Evolutionary conservation across 371 early-diverging fungal genomes (phyloP), one percentile per base, ranked within the genome.

Genomic region (Mortierella sp.): DNA sequence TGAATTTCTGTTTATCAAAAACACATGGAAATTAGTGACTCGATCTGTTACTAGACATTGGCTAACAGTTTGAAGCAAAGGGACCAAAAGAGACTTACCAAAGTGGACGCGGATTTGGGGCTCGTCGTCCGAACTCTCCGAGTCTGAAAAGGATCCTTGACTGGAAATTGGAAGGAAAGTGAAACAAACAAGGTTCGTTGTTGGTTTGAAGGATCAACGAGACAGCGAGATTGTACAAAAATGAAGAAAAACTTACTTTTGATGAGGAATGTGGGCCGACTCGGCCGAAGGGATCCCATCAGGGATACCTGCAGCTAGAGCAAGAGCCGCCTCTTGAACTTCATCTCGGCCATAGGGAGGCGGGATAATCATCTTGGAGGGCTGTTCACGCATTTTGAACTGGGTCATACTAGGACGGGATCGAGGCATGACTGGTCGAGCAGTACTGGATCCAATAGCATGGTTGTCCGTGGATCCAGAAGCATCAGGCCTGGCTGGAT

Each of bases 271-370:
- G 29, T 56, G 23, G 21, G 62, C 28, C 62, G 25, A 9, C 9
- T 9, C 37, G 9, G 37, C 37, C 37, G 37, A 37, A 11, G 65
- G 74, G 11, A 74, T 65, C 7, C 69, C 74, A 18, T 74, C 69
- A 2, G 70, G 70, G 30, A 75, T 75, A 28, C 75, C 75, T 15
- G 66, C 70, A n/a, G 75, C 75, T 2, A 75, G 26, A 18, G 70
- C 75, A 29, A 19, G 57, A 29, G 75, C 75, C 1, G 70, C 75
- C 23, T 61, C 67, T 23, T 70, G 70, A n/a, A 66, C 70, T 21
- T 21, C 50, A 18, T 70, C 67, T 48, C 66, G 67, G 30, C 75
- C 75, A 46, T 75, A 75, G 4, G 66, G 75, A 0, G 75, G 75
- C 2, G 70, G 75, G 48, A 75, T 66, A 51, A 75, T 66, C 70